Conservation (phyloP, 1,284 basidiomycete species). For the Pulveroboletus sp. region DNA sequence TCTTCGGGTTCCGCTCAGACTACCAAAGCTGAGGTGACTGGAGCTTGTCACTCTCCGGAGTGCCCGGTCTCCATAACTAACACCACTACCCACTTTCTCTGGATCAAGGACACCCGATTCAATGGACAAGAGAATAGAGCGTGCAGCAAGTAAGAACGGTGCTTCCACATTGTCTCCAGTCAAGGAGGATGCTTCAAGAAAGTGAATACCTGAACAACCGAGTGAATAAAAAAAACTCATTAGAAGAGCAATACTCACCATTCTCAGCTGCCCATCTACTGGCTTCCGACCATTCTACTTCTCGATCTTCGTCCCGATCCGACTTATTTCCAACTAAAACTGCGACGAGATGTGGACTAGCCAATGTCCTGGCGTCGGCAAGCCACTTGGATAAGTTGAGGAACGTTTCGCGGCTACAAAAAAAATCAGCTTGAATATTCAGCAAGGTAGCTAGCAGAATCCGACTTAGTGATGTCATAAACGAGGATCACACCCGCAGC, state of each 20-base stretch:
- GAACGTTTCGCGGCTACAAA: constrained; percentile 75
- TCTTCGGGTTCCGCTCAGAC: constrained; percentile 62
- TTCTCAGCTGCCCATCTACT: constrained; percentile 94
- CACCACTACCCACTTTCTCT: constrained; percentile 89
- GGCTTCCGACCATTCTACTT: constrained; percentile 94
- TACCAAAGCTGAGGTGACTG: constrained; percentile 79
- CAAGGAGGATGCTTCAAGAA: constrained; percentile 90
- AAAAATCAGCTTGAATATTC: constrained; percentile 19
- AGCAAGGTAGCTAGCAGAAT: constrained; percentile 16
- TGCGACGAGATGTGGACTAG: constrained; percentile 84
- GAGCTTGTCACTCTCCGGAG: constrained; percentile 84
- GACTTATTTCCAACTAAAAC: constrained; percentile 96
- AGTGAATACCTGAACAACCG: constrained; percentile 71
- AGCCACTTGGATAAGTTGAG: constrained; percentile 84
- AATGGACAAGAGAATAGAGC: constrained; percentile 90
- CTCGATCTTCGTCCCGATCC: constrained; percentile 90
- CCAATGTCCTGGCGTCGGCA: constrained; percentile 87
- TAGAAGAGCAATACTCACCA: constrained; percentile 46
- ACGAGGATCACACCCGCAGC: constrained; percentile 94
- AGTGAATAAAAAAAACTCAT: constrained; percentile 5
- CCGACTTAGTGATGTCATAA: constrained; percentile 93
- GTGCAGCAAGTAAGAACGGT: constrained; percentile 89
- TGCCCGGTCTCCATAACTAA: constrained; percentile 94
- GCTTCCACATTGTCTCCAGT: constrained; percentile 93
- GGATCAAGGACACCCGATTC: constrained; percentile 92